Evolutionary conservation across 306 rosid genomes (phyloP).

Genomic region (Sicyos baderoa): DNA sequence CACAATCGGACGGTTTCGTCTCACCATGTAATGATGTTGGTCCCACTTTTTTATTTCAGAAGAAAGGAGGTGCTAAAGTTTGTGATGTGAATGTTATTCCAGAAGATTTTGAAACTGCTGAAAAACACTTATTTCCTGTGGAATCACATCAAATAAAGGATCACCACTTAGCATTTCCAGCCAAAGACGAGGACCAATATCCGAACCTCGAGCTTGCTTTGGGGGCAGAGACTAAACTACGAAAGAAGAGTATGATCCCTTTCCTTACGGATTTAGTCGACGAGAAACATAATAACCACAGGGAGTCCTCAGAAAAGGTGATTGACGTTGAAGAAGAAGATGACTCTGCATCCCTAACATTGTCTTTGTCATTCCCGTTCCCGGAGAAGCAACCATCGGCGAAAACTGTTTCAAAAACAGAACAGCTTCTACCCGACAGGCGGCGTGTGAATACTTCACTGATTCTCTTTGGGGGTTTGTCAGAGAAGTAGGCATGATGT

Average conservation of each 20-base stretch:
- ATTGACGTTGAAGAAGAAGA: slow-evolving; percentile 31
- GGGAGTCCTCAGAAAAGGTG: slow-evolving; percentile 33
- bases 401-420: slow-evolving; percentile 42
- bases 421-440: slow-evolving; percentile 49
- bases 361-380: slow-evolving; percentile 76
- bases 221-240: slow-evolving; percentile 62
- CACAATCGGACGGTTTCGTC: slow-evolving; percentile 22
- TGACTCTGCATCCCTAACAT: slow-evolving; percentile 67
- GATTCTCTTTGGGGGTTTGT: slow-evolving; percentile 51
- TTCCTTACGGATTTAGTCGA: slow-evolving; percentile 52
- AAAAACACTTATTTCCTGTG: slow-evolving; percentile 69
- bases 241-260: slow-evolving; percentile 53
- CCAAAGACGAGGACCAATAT: slow-evolving; percentile 27
- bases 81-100: slow-evolving; percentile 66
- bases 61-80: slow-evolving; percentile 35
- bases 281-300: slow-evolving; percentile 35
- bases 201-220: slow-evolving; percentile 83
- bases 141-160: slow-evolving; percentile 29
- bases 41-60: slow-evolving; percentile 31
- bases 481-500: slow-evolving; percentile 41
- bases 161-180: slow-evolving; percentile 16
- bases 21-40: slow-evolving; percentile 29
- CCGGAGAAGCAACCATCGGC: slow-evolving; percentile 46
- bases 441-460: slow-evolving; percentile 48
- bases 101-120: slow-evolving; percentile 55